Conservation (phyloP, 1,284 basidiomycete species). For the Mycena citricolor region DNA sequence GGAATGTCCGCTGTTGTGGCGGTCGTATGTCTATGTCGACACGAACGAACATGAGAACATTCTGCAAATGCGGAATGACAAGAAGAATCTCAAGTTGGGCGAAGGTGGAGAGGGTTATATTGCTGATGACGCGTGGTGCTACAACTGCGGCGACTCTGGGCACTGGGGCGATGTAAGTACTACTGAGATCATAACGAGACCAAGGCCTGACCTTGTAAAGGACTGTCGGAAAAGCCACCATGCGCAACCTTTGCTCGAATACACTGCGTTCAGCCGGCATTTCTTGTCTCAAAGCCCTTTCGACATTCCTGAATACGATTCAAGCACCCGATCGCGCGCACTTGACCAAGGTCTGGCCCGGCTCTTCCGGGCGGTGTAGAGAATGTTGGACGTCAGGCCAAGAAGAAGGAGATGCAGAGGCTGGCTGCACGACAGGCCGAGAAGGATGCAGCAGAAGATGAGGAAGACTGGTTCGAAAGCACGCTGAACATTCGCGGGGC, state of each 20-base stretch:
- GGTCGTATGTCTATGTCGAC: constrained; percentile 78
- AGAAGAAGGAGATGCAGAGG: constrained; percentile 56
- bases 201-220: constrained; percentile 37
- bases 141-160: constrained; percentile 79
- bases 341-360: constrained; percentile 43
- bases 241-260: constrained; percentile 51
- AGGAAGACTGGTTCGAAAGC: constrained; percentile 61
- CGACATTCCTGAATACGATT: constrained; percentile 41
- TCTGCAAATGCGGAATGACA: constrained; percentile 50
- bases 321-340: constrained; percentile 33
- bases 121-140: constrained; percentile 77
- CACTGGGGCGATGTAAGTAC: constrained; percentile 85
- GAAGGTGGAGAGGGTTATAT: constrained; percentile 78
- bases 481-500: constrained; percentile 15
- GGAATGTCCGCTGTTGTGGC: constrained; percentile 89
- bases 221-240: constrained; percentile 66
- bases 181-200: background rate
- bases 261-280: constrained; percentile 75
- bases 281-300: constrained; percentile 78
- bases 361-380: constrained; percentile 35
- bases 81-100: constrained; percentile 51
- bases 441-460: constrained; percentile 46
- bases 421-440: constrained; percentile 52
- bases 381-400: constrained; percentile 64
- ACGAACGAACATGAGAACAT: constrained; percentile 52